phyloP scores from a whole-genome alignment of 2,329 filamentous ascomycete genomes.

The Paracoccidioides brasiliensis region DNA sequence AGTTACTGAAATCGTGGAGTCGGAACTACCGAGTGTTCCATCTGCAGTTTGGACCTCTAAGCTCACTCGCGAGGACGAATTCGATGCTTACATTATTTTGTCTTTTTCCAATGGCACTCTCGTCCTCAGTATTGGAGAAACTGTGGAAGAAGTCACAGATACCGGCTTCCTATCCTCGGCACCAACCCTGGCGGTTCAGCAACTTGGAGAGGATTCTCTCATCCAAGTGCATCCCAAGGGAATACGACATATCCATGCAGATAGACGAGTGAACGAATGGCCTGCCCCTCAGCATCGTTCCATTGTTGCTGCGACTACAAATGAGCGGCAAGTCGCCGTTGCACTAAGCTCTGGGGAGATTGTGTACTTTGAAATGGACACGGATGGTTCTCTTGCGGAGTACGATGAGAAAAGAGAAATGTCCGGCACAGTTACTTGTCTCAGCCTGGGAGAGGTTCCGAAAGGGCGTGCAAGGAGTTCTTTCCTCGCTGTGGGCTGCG shows the following conservation, averaged over 20 bases:
- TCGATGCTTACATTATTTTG: conserved; percentile 89
- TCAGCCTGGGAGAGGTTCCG: conserved; percentile 88
- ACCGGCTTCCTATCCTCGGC: conserved; percentile 83
- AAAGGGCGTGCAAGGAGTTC: conserved; percentile 80
- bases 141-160: conserved; percentile 88
- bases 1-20: conserved; percentile 91
- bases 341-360: conserved; percentile 93
- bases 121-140: conserved; percentile 89
- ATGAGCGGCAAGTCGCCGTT: conserved; percentile 83
- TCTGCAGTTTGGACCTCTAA: conserved; percentile 94
- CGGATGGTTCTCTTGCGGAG: conserved; percentile 78
- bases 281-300: conserved; percentile 83
- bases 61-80: conserved; percentile 64
- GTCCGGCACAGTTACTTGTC: conserved; percentile 84
- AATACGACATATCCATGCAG: conserved; percentile 74
- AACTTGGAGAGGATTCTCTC: conserved; percentile 83
- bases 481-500: conserved; percentile 90
- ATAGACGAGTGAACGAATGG: conserved; percentile 79
- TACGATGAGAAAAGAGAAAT: conserved; percentile 93
- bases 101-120: conserved; percentile 83
- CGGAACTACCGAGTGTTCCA: conserved; percentile 75
- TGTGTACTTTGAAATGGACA: conserved; percentile 95
- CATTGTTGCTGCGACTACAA: conserved; percentile 88
- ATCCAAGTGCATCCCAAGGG: conserved; percentile 95
- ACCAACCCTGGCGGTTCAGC: conserved; percentile 81